Conservation (phyloP, 2,329 filamentous ascomycete genomes). For the Verticillium longisporum region DNA sequence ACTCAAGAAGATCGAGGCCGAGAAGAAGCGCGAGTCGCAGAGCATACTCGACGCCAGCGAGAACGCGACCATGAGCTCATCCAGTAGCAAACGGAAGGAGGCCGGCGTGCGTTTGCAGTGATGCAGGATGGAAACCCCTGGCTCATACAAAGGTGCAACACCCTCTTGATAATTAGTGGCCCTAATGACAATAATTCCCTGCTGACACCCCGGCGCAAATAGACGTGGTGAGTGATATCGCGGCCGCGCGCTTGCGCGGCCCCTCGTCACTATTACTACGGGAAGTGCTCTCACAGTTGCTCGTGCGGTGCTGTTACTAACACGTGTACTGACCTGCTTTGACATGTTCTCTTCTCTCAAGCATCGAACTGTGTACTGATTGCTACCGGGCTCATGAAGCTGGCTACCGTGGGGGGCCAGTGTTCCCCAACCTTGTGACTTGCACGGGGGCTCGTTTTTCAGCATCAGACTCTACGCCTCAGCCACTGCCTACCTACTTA, state of each 20-base stretch:
- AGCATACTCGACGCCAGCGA: conserved; percentile 60
- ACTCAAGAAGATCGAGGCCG: conserved; percentile 93
- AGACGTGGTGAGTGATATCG: conserved; percentile 2
- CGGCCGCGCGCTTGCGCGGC: background rate
- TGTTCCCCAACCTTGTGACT: background rate
- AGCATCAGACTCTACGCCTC: background rate
- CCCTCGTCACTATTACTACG: background rate
- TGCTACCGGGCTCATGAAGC: background rate
- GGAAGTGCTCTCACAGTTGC: background rate
- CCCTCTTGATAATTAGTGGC: conserved; percentile 12
- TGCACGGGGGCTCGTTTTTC: background rate
- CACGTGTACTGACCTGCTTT: background rate
- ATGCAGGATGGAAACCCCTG: conserved; percentile 4
- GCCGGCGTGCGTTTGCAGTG: conserved; percentile 57
- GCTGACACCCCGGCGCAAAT: conserved; percentile 12
- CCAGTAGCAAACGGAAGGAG: conserved; percentile 56
- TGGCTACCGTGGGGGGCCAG: background rate
- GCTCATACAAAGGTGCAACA: conserved; percentile 14
- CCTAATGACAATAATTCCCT: conserved; percentile 11
- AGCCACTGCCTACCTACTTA: background rate
- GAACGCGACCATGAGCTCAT: conserved; percentile 55
- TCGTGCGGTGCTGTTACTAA: background rate
- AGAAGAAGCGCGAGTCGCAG: conserved; percentile 72
- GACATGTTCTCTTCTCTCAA: background rate
- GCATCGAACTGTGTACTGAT: background rate